Base-by-base conservation (phyloP, 805 yeast species). In the Cyberlindnera saturnus region DNA sequence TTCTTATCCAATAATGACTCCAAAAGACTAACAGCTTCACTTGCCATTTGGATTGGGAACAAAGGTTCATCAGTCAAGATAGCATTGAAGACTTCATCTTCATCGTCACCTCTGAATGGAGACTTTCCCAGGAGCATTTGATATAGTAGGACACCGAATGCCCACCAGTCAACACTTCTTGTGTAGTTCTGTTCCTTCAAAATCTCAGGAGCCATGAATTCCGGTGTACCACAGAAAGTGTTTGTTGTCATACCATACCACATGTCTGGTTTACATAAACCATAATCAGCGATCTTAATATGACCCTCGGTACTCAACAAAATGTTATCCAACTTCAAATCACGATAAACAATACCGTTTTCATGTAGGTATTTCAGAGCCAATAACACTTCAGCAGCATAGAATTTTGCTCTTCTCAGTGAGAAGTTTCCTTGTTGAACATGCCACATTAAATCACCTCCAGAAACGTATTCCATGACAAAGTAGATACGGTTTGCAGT, bases 381-480 rank as follows among this genome's bases (percentile, higher is more conserved):
- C 42, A 93, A 67, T 49, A 91, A 71, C 3, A 93, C 97, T 63
- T 93, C 99, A 33, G 97, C 95, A 2, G 99, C 98, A 63, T 93
- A 93, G 61, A 90, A 93, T 65, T 93, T 95, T 9, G 99, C 99
- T 53, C 97, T 76, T 52, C 85, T 79, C 15, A 90, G 83, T 2
- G 96, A 81, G 59, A 93, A 85, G 56, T 91, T 76, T 46, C 86
- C 85, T 58, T 88, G 87, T 65, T 93, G 99, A 56, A 93, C 95
- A 63, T 93, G 99, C 95, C 96, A 90, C 99, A 93, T 93, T 59
- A 93, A 75, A 68, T 93, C 99, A 63, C 99, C 99, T 46, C 99
- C 99, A 17, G 95, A 82, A 40, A 93, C 83, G 60, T 89, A 93
- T 64, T 93, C 98, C 99, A 93, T 93, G 14, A 95, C 99, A 67